These are phyloP conservation scores for Starmera quercuum DNA, from an alignment of 805 yeast genomes.

Conservation along the genomic window DNA sequence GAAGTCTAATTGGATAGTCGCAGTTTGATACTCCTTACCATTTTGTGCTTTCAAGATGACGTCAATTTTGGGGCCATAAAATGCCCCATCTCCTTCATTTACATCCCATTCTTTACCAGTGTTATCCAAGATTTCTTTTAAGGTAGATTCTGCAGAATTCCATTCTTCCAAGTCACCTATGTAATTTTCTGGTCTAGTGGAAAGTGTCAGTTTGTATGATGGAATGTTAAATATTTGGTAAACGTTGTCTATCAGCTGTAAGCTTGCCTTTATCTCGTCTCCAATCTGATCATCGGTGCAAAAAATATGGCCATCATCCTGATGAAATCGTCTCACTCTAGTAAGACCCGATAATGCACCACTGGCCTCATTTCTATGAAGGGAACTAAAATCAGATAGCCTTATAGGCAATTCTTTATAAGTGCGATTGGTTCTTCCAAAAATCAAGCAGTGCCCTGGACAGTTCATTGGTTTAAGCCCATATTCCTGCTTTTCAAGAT, in stretches of 20 bases:
- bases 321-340: constrained; percentile 90
- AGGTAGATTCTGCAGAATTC: constrained; percentile 71
- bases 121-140: constrained; percentile 50
- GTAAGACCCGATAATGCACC: constrained; percentile 93
- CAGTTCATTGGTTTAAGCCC: constrained; percentile 95
- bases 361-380: constrained; percentile 91
- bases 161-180: constrained; percentile 76
- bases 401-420: constrained; percentile 84
- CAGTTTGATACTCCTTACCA: constrained; percentile 84
- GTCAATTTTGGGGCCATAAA: constrained; percentile 95
- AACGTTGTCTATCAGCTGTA: constrained; percentile 66
- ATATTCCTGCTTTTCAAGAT: constrained; percentile 40
- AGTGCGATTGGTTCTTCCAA: constrained; percentile 66
- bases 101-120: constrained; percentile 56
- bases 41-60: constrained; percentile 72
- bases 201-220: constrained; percentile 54
- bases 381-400: constrained; percentile 80
- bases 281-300: constrained; percentile 74
- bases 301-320: constrained; percentile 96
- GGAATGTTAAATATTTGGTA: constrained; percentile 47
- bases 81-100: constrained; percentile 92
- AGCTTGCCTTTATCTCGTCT: constrained; percentile 62
- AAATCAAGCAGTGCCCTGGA: constrained; percentile 90
- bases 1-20: constrained; percentile 92
- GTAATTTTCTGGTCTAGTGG: constrained; percentile 81